Percentiles rank a stretch among this genome's conserved stretches.
phyloP scores from a whole-genome alignment of 2,329 filamentous ascomycete genomes.

The Colletotrichum destructivum region DNA sequence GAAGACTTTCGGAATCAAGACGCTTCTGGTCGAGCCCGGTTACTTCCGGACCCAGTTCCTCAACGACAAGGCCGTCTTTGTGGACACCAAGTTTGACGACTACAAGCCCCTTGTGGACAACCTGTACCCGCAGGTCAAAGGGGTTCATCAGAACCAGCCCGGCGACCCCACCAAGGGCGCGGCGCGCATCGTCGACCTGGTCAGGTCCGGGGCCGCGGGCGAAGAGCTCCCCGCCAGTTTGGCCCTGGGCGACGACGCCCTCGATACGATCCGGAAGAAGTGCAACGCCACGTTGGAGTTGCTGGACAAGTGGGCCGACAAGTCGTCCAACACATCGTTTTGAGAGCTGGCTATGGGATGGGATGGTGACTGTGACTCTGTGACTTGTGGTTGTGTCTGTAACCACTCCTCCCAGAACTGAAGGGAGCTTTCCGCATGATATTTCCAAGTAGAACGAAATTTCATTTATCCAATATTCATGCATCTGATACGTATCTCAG shows the following conservation, averaged over 20 bases:
- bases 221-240: not conserved
- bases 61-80: constrained; percentile 46
- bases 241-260: constrained; percentile 13
- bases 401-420: too few species aligned
- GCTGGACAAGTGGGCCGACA: constrained; percentile 63
- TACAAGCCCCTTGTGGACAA: constrained; percentile 43
- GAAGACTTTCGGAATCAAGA: constrained; percentile 51
- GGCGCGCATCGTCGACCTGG: constrained; percentile 67
- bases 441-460: not conserved
- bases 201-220: constrained; percentile 47
- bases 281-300: constrained; percentile 58
- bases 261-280: constrained; percentile 56
- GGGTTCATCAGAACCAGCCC: constrained; percentile 48
- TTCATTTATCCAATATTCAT: not conserved
- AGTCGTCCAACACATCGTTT: not conserved
- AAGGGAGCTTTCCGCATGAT: not conserved
- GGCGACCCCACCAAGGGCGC: constrained; percentile 67
- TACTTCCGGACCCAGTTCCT: constrained; percentile 61
- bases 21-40: constrained; percentile 61
- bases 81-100: constrained; percentile 44
- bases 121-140: constrained; percentile 6
- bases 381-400: not conserved
- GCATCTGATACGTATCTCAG: not conserved
- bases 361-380: not conserved
- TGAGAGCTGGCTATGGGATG: not conserved